Evolutionary conservation across 768 basidiomycete genomes (phyloP).

Genomic region (Imleria badia): DNA sequence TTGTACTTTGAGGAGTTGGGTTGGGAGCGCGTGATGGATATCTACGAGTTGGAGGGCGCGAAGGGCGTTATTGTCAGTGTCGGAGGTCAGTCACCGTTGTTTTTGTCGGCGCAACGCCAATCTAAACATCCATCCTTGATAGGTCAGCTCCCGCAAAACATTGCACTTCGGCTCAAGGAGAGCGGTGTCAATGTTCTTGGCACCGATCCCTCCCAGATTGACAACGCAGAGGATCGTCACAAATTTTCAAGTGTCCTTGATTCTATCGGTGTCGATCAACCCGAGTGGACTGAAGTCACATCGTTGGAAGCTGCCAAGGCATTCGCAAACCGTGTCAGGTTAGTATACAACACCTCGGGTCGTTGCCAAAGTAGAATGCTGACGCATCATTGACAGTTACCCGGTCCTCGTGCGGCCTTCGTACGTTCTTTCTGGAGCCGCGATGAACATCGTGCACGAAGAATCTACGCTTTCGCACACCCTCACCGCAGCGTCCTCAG

Average conservation of each 20-base stretch:
- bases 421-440: conserved; percentile 97
- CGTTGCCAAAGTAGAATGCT: background rate
- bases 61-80: conserved; percentile 96
- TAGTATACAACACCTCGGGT: background rate
- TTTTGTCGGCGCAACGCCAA: background rate
- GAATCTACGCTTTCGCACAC: conserved; percentile 88
- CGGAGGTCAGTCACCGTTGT: conserved; percentile 61
- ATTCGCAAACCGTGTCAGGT: conserved; percentile 83
- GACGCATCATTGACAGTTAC: conserved; percentile 53
- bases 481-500: conserved; percentile 93
- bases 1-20: conserved; percentile 99
- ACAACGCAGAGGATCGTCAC: conserved; percentile 97
- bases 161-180: conserved; percentile 89
- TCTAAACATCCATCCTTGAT: background rate
- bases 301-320: conserved; percentile 87
- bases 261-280: conserved; percentile 93
- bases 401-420: conserved; percentile 98
- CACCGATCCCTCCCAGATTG: conserved; percentile 93
- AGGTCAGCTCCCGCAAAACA: conserved; percentile 99
- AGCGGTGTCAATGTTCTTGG: conserved; percentile 91
- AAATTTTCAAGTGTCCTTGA: conserved; percentile 98
- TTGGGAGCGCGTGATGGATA: conserved; percentile 99
- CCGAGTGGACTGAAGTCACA: conserved; percentile 92
- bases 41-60: conserved; percentile 93
- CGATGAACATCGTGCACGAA: conserved; percentile 98